Evolutionary conservation across 441 rosid genomes (phyloP), one percentile per base, ranked within the genome.

Genomic region (Melastoma candidum): DNA sequence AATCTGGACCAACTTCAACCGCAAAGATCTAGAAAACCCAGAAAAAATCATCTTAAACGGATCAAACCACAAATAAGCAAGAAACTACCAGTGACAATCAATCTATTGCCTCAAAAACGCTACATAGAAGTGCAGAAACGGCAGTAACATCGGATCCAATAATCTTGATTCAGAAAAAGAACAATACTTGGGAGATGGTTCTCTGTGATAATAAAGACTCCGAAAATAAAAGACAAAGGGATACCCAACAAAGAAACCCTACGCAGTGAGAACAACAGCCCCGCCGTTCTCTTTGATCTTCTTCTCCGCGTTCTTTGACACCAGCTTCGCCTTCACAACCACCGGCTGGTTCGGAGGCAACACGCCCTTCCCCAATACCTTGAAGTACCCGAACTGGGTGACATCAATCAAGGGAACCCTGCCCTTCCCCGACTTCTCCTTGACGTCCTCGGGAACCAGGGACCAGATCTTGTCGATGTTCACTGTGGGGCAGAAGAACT

Each of bases 271-370:
- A n/a, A 77, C 62, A 7, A 77, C 75, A 1, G 82, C 82, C 22
- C 82, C 79, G 24, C 82, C 82, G 55, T 72, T 74, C 62, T 74
- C 77, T 69, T 77, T 74, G 14, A 77, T 77, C 71, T 77, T 77
- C 75, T 62, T 74, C 69, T 77, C 77, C 2, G 79, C 82, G 11
- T 56, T 71, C 71, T 77, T 77, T 2, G 82, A 77, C 8, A 77
- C 63, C 1, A 77, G 68, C 68, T 77, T 77, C 24, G 82, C 79
- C 75, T 71, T 77, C 50, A 77, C 77, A 11, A 71, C 82, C 41
- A 77, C 44, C 2, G 82, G 82, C 66, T 74, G 68, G 44, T 64
- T 63, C 57, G 57, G 70, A n/a, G 82, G 79, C 68, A 77, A 52
- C 25, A 71, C 73, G 4, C 82, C 82, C 61, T 77, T 77, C 1